Evolutionary conservation across 768 basidiomycete genomes (phyloP).

Genomic region (Boletus pseudopeckii): DNA sequence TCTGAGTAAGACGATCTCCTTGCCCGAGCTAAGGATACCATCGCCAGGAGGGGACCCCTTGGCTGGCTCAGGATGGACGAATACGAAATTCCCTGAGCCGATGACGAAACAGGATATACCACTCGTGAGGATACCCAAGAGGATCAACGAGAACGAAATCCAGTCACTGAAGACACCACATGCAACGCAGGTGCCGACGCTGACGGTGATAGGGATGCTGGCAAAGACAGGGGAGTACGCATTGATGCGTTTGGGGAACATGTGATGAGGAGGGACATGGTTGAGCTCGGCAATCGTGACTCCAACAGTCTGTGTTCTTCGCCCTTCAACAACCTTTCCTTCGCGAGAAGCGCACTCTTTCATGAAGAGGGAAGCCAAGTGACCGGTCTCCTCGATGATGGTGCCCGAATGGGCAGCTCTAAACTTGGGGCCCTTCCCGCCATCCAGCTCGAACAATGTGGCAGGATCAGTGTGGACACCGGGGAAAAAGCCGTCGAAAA

Average conservation of each 20-base stretch:
- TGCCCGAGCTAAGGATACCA: conserved; percentile 24
- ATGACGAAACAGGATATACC: conserved; percentile 34
- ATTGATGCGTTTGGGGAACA: conserved; percentile 19
- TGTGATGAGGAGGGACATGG: conserved; percentile 16
- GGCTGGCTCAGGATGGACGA: conserved; percentile 27
- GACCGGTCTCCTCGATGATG: conserved; percentile 29
- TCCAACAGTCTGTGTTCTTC: conserved; percentile 21
- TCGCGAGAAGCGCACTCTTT: conserved; percentile 17
- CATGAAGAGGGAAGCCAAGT: conserved; percentile 30
- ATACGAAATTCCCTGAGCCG: conserved; percentile 30
- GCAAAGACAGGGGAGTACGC: conserved; percentile 25
- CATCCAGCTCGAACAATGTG: conserved; percentile 31
- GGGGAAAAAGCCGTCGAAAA: conserved; percentile 35
- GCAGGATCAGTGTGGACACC: conserved; percentile 33
- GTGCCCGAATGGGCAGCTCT: conserved; percentile 33
- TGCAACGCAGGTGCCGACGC: conserved; percentile 25
- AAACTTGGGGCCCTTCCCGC: conserved; percentile 32
- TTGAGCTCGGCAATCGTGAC: conserved; percentile 30
- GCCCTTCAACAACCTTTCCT: conserved; percentile 20
- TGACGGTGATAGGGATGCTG: conserved; percentile 30
- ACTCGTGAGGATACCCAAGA: conserved; percentile 31
- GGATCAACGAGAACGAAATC: conserved; percentile 34
- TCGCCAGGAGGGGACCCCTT: conserved; percentile 28
- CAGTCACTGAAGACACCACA: conserved; percentile 32
- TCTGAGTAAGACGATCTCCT: conserved; percentile 28